phyloP scores from a whole-genome alignment of 768 basidiomycete species.

The Termitomyces sp. region DNA sequence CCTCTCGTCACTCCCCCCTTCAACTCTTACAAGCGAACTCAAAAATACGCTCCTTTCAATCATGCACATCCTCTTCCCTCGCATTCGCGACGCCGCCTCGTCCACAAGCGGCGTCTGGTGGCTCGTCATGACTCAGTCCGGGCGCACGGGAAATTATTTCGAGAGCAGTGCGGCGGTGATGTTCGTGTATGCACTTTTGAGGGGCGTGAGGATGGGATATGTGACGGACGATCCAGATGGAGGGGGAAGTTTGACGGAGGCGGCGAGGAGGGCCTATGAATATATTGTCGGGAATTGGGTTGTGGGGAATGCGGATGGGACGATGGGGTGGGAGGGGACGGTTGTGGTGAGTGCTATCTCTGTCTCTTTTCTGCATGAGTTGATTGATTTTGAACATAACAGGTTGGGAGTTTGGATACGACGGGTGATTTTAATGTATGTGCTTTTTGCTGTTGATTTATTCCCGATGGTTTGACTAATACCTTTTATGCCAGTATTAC shows the following conservation, averaged over 20 bases:
- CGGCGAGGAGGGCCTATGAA: constrained; percentile 34
- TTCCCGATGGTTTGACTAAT: not conserved
- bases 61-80: constrained; percentile 28
- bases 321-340: constrained; percentile 40
- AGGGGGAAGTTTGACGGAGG: constrained; percentile 22
- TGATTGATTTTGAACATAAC: not conserved
- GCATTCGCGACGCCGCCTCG: constrained; percentile 33
- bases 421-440: constrained; percentile 33
- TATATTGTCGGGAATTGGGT: constrained; percentile 37
- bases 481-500: constrained; percentile 30
- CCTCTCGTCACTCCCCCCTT: constrained; percentile 26
- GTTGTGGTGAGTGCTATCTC: constrained; percentile 30
- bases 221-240: constrained; percentile 29
- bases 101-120: constrained; percentile 37
- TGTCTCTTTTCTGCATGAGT: not conserved
- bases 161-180: constrained; percentile 42
- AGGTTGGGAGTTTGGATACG: constrained; percentile 37
- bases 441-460: not conserved
- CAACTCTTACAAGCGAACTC: not conserved
- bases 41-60: constrained; percentile 24
- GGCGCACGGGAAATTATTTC: constrained; percentile 39
- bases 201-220: constrained; percentile 36
- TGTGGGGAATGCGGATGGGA: constrained; percentile 33
- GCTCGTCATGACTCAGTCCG: constrained; percentile 45
- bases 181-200: constrained; percentile 42